Base-by-base conservation (phyloP, 129 eudicot species). In the Escallonia herrerae region DNA sequence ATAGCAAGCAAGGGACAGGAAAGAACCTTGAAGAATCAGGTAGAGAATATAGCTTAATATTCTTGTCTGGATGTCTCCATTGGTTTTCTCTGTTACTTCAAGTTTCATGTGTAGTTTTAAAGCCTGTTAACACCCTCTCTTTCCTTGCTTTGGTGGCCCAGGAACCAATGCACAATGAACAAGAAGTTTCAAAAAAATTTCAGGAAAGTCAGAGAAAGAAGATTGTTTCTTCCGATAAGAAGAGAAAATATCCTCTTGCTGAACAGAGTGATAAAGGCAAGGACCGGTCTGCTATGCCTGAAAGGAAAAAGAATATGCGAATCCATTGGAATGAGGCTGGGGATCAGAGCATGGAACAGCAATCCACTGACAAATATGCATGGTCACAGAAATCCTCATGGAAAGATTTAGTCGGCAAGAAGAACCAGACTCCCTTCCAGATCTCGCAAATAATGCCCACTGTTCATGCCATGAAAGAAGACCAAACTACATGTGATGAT, bases 311-410 rank as follows among this genome's bases (percentile, higher is more conserved):
- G 64, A 72, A 39, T 38, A 64, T 44, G 45, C 69, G 51, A 40
- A 50, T 61, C 13, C 67, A 43, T 72, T 64, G 69, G 65, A 58
- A 61, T 37, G 48, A 73, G 40, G 72, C 44, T 60, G 70, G 49
- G 58, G 74, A 68, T 54, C 64, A 51, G 64, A 63, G 60, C 49
- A 43, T 14, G 11, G 76, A 68, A 14, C 72, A 56, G 61, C 74
- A 67, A 70, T 53, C 77, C 15, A 62, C 5, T 68, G 12, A 44
- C 44, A 72, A 54, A 53, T 69, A 77, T 70, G 40, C 74, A 53
- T 63, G 79, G 72, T 54, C 86, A 57, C 76, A 81, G 12, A 88
- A 83, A 73, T 77, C 89, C 6, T 60, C 85, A 65, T 83, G 89
- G 91, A 87, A 50, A 76, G 67, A 69, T 62, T 67, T 85, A 70